Conservation (phyloP, 176 grass and related monocot genomes). For the Phragmites australis region DNA sequence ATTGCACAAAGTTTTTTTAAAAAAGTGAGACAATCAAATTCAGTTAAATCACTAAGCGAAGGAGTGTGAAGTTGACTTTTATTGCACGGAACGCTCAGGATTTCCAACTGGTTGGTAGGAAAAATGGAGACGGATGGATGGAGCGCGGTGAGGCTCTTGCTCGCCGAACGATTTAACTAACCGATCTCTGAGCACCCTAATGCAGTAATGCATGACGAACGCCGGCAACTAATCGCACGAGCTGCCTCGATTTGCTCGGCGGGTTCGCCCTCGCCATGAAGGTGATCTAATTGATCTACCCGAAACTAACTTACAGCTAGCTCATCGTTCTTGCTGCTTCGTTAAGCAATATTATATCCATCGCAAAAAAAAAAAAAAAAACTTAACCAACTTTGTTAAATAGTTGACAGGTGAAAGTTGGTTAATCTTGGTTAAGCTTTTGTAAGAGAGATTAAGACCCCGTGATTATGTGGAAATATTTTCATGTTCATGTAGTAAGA, state of each 20-base stretch:
- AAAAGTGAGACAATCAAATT: background rate
- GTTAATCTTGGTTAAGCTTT: too few species aligned
- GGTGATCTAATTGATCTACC: slow-evolving; percentile 46
- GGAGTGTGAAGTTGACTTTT: slow-evolving; percentile 21
- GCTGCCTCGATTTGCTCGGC: slow-evolving; percentile 29
- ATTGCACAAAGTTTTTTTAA: background rate
- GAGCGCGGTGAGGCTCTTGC: background rate
- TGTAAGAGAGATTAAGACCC: too few species aligned
- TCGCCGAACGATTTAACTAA: slow-evolving; percentile 10
- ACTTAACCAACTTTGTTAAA: too few species aligned
- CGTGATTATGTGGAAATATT: too few species aligned
- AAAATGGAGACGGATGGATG: slow-evolving; percentile 11
- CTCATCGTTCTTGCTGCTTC: background rate
- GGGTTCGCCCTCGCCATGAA: slow-evolving; percentile 7
- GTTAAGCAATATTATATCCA: background rate
- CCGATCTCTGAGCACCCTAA: background rate
- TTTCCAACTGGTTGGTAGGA: slow-evolving; percentile 42
- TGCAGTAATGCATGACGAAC: slow-evolving; percentile 34
- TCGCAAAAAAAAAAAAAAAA: too few species aligned
- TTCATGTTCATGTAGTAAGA: too few species aligned
- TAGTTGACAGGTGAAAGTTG: too few species aligned
- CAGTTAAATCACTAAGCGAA: background rate
- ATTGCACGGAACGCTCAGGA: background rate
- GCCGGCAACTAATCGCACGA: slow-evolving; percentile 14
- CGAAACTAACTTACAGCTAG: slow-evolving; percentile 25